Evolutionary conservation across 371 early-diverging fungal genomes (phyloP), one percentile per base, ranked within the genome.

Genomic region (Haplosporangium sp.): DNA sequence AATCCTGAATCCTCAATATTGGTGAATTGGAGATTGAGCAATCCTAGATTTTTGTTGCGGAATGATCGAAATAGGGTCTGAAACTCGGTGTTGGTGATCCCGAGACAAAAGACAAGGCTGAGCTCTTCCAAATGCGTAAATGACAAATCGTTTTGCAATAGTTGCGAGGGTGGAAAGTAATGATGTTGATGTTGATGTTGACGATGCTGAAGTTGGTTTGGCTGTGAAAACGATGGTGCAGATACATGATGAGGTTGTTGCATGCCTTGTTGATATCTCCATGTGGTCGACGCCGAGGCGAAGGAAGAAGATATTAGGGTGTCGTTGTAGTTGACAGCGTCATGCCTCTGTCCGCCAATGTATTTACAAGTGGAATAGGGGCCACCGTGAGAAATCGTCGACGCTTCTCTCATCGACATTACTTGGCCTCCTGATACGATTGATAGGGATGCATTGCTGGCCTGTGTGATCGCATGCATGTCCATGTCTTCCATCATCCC

Each of bases 1-100:
- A 77, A 57, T 21, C 64, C 79, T 7, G 79, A 64, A 40, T 77
- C 79, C 64, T 77, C 68, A 10, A 77, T 68, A 62, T 64, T 71
- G n/a, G 79, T 77, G 50, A 72, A 77, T 23, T 77, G 72, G 10
- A 77, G 79, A 48, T 77, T 64, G 29, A 77, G 51, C 6, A 68
- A 55, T 14, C 68, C 56, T 4, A 77, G 64, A 20, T 50, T 57
- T 53, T 64, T 63, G 37, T 60, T 55, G 6, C 47, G 56, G 42
- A 77, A 59, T 1, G 55, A 67, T 54, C 65, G 64, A 38, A 77
- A 77, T 11, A 77, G 61, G 6, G 46, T 29, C 41, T 77, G 64
- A 36, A 77, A 68, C 18, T 62, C 65, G 0, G 50, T 51, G 55
- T 77, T 71, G 46, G 79, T 36, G 51, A 77, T 77, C 6, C 79